A percentile compares a stretch with the other conserved stretches of the same genome.
Evolutionary conservation across 2,329 filamentous ascomycete species (phyloP).

Genomic region (Alternaria sp.): DNA sequence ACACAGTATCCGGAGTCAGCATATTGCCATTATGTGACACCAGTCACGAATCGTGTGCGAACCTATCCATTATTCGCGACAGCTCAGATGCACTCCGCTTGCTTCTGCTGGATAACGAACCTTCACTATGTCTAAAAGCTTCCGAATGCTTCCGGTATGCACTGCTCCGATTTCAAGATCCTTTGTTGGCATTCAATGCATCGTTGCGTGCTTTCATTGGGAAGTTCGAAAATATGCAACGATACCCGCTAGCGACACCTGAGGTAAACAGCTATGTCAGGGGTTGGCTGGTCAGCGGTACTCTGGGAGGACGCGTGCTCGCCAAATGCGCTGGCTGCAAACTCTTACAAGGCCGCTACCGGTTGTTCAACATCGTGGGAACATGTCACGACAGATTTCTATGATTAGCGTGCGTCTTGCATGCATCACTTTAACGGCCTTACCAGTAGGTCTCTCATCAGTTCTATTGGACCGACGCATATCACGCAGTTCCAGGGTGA

Average conservation of each 20-base stretch:
- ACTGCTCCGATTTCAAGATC: no score
- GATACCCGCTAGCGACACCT: neutral
- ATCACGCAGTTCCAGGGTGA: neutral
- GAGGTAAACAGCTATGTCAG: neutral
- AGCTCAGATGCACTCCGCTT: neutral
- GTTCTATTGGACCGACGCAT: rapidly evolving
- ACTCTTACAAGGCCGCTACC: neutral
- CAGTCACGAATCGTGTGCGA: neutral
- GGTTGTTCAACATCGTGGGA: no score
- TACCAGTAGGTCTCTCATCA: neutral
- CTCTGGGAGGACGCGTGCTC: neutral
- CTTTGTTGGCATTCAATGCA: neutral
- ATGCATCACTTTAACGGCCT: neutral
- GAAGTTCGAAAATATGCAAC: neutral
- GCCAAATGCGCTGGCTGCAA: neutral
- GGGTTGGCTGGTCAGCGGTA: neutral
- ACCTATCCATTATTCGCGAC: neutral
- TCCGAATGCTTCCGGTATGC: neutral
- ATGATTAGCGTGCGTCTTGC: neutral
- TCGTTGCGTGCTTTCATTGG: neutral
- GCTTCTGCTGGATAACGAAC: neutral
- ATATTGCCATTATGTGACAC: neutral
- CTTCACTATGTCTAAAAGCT: neutral
- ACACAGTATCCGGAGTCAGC: neutral
- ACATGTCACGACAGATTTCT: neutral